Percentiles rank a stretch among this genome's conserved stretches.
Conservation (phyloP, 345 rosid genomes). For the Salix dunnii region DNA sequence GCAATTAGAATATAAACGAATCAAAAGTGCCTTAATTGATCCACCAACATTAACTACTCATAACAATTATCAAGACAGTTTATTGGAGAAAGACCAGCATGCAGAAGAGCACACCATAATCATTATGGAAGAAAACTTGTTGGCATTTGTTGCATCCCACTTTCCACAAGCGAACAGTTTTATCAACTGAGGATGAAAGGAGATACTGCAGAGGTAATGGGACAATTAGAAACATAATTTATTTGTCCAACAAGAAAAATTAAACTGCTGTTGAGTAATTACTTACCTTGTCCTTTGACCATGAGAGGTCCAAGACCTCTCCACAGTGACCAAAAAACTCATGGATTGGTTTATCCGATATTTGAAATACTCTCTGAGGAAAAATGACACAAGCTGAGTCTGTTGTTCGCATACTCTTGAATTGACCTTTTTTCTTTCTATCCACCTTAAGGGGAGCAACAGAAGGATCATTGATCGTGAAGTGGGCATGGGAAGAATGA, state of each 20-base stretch:
- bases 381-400: slow-evolving; percentile 37
- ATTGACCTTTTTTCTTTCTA: slow-evolving; percentile 22
- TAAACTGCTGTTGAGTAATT: slow-evolving; percentile 7
- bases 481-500: slow-evolving; percentile 38
- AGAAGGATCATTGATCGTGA: slow-evolving; percentile 29
- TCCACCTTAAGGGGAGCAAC: slow-evolving; percentile 26
- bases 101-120: slow-evolving; percentile 36
- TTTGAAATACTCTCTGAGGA: slow-evolving; percentile 37
- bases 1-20: neutral
- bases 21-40: neutral
- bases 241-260: neutral
- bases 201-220: slow-evolving; percentile 30
- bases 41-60: neutral
- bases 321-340: slow-evolving; percentile 48
- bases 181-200: slow-evolving; percentile 51
- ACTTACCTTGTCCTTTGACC: slow-evolving; percentile 48
- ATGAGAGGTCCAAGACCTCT: slow-evolving; percentile 46
- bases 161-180: slow-evolving; percentile 56
- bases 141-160: slow-evolving; percentile 40
- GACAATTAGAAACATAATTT: slow-evolving; percentile 10
- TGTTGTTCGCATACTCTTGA: slow-evolving; percentile 22
- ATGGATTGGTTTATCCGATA: slow-evolving; percentile 46
- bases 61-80: neutral
- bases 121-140: slow-evolving; percentile 36
- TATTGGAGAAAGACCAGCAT: no score